These are phyloP conservation scores for Anaeramoeba flamelloides DNA, from an alignment of 78 protist species.

Conservation along the genomic window DNA sequence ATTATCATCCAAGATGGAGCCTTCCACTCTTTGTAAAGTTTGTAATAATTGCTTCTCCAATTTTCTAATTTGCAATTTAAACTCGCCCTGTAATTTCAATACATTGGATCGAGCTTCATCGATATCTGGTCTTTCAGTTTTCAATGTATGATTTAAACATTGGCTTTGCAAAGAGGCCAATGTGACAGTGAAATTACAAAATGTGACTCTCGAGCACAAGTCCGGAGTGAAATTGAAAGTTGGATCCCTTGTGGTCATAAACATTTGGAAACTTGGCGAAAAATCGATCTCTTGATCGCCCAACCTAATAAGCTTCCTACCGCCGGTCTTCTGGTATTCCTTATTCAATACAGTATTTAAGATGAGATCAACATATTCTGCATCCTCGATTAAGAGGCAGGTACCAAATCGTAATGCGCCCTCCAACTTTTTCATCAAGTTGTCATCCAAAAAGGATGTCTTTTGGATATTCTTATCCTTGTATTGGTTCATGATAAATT, in stretches of 20 bases:
- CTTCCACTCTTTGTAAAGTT: slow-evolving; percentile 49
- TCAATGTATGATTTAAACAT: slow-evolving; percentile 28
- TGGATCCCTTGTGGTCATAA: slow-evolving; percentile 72
- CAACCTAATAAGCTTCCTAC: slow-evolving; percentile 59
- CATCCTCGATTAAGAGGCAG: slow-evolving; percentile 80
- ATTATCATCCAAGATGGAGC: slow-evolving; percentile 75
- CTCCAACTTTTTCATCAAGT: slow-evolving; percentile 32
- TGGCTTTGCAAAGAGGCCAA: slow-evolving; percentile 49
- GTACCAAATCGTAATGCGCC: slow-evolving; percentile 35
- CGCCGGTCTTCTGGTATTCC: slow-evolving; percentile 67
- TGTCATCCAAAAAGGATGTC: slow-evolving; percentile 27
- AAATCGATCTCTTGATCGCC: slow-evolving; percentile 83
- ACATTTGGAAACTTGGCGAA: slow-evolving; percentile 73
- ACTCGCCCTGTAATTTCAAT: slow-evolving; percentile 65
- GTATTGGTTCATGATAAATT: slow-evolving; percentile 48
- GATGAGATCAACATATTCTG: slow-evolving; percentile 77
- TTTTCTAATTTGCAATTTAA: slow-evolving; percentile 41
- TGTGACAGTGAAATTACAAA: slow-evolving; percentile 81
- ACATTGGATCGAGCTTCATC: slow-evolving; percentile 58
- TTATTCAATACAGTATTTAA: slow-evolving; percentile 82
- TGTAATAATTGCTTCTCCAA: slow-evolving; percentile 64
- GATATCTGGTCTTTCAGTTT: slow-evolving; percentile 55
- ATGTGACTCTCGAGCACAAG: slow-evolving; percentile 69
- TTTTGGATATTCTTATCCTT: slow-evolving; percentile 32
- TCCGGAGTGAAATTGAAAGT: slow-evolving; percentile 69